phyloP scores from a whole-genome alignment of 75 land plant genomes.

The Azolla pinnata region DNA sequence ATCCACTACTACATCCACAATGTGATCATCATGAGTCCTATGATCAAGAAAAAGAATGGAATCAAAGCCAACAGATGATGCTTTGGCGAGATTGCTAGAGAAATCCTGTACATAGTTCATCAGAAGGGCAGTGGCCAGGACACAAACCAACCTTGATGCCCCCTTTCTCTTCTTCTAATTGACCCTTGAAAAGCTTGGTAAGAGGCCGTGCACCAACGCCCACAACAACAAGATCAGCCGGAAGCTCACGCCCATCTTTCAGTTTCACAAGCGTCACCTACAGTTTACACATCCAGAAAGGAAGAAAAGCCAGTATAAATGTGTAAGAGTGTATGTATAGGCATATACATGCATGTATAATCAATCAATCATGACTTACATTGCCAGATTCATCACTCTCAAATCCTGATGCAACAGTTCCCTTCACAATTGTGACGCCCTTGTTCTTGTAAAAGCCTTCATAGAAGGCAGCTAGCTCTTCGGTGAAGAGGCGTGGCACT shows the following conservation, averaged over 20 bases:
- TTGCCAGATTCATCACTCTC: slow-evolving; percentile 57
- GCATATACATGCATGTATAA: not conserved
- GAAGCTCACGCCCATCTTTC: slow-evolving; percentile 81
- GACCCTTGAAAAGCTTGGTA: slow-evolving; percentile 64
- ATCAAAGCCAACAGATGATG: too few relatives aligned
- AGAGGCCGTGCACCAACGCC: slow-evolving; percentile 93
- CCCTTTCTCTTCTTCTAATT: slow-evolving; percentile 80
- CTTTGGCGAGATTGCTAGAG: too few relatives aligned
- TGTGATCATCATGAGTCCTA: too few relatives aligned
- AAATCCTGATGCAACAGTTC: slow-evolving; percentile 85
- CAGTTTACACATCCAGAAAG: too few relatives aligned
- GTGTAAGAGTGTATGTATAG: too few relatives aligned
- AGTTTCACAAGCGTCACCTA: slow-evolving; percentile 72
- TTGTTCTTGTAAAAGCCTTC: slow-evolving; percentile 82
- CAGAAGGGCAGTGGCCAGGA: too few relatives aligned
- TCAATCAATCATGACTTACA: slow-evolving; percentile 54
- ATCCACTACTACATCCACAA: too few relatives aligned
- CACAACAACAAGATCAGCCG: slow-evolving; percentile 86
- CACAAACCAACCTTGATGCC: slow-evolving; percentile 87
- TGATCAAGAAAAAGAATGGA: too few relatives aligned
- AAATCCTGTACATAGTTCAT: too few relatives aligned
- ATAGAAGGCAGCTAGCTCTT: slow-evolving; percentile 82
- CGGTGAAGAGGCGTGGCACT: slow-evolving; percentile 96
- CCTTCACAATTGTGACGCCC: slow-evolving; percentile 73
- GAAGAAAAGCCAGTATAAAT: too few relatives aligned